Evolutionary conservation across 2,329 filamentous ascomycete species (phyloP).

Genomic region (Colletotrichum caudatum): DNA sequence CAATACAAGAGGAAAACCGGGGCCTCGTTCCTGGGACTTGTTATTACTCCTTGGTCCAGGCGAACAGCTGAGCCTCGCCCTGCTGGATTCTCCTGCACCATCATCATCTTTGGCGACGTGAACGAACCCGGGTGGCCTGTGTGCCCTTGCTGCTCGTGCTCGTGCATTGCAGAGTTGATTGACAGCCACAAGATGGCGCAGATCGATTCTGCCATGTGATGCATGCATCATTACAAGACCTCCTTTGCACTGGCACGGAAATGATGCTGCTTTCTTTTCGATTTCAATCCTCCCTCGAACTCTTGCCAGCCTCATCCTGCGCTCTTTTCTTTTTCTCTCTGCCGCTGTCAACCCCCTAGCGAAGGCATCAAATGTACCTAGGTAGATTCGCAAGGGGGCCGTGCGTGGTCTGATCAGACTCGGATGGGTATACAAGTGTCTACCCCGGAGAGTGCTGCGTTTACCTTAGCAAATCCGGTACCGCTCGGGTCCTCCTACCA

Average conservation of each 20-base stretch:
- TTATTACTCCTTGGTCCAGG: slow-evolving; percentile 23
- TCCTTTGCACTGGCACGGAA: slow-evolving; percentile 1
- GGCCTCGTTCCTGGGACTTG: slow-evolving; percentile 3
- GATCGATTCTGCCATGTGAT: slow-evolving; percentile 24
- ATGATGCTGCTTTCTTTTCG: not conserved
- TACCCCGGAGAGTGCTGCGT: not conserved
- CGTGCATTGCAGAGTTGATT: slow-evolving; percentile 28
- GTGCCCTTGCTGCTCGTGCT: not conserved
- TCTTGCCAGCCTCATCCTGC: slow-evolving; percentile 1
- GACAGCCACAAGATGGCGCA: slow-evolving; percentile 18
- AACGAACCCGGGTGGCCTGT: slow-evolving; percentile 13
- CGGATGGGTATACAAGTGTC: not conserved
- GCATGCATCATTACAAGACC: not conserved
- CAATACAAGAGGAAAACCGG: slow-evolving; percentile 21
- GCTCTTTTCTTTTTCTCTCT: not conserved
- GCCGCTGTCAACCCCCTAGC: slow-evolving; percentile 28
- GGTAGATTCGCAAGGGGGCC: slow-evolving; percentile 25
- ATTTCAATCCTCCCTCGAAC: slow-evolving; percentile 1
- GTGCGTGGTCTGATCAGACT: slow-evolving; percentile 21
- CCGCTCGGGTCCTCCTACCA: not conserved
- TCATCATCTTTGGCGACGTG: slow-evolving; percentile 27
- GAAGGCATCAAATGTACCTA: not conserved
- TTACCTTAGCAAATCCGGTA: not conserved
- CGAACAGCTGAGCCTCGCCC: slow-evolving; percentile 20
- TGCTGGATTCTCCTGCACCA: slow-evolving; percentile 13